Percentiles rank a stretch among this genome's conserved stretches.
Evolutionary conservation across 306 rosid species (phyloP).

Genomic region (Datisca glomerata): DNA sequence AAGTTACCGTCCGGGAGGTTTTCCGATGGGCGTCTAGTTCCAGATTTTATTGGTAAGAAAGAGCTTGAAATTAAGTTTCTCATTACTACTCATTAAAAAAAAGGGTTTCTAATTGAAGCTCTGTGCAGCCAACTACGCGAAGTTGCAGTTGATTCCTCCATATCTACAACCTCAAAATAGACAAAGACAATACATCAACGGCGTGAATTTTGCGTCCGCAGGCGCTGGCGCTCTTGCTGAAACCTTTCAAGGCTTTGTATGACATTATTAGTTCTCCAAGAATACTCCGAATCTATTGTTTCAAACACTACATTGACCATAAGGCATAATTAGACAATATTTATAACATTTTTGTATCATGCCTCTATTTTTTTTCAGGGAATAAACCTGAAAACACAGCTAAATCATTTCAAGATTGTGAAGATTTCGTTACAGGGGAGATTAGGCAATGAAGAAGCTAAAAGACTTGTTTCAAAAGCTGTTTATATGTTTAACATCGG

Average conservation of each 20-base stretch:
- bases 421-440: constrained; percentile 13
- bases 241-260: constrained; percentile 31
- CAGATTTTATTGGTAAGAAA: constrained; percentile 36
- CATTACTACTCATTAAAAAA: no score
- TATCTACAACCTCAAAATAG: constrained; percentile 30
- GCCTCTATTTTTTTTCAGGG: no score
- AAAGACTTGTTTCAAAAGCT: constrained; percentile 21
- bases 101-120: no score
- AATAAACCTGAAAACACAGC: constrained; percentile 28
- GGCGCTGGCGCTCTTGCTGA: constrained; percentile 57
- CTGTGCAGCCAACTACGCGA: constrained; percentile 54
- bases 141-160: constrained; percentile 30
- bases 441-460: constrained; percentile 21
- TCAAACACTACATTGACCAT: no score
- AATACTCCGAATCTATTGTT: no score
- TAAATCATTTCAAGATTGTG: constrained; percentile 23
- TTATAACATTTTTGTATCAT: no score
- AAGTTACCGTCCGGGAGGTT: constrained; percentile 25
- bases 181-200: constrained; percentile 20
- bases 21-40: constrained; percentile 26
- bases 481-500: constrained; percentile 35
- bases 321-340: no score
- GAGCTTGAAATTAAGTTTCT: no score
- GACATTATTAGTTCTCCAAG: neutral
- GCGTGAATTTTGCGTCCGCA: constrained; percentile 54